Evolutionary conservation across 768 basidiomycete genomes (phyloP).

Genomic region (Melanogaster broomeanus): DNA sequence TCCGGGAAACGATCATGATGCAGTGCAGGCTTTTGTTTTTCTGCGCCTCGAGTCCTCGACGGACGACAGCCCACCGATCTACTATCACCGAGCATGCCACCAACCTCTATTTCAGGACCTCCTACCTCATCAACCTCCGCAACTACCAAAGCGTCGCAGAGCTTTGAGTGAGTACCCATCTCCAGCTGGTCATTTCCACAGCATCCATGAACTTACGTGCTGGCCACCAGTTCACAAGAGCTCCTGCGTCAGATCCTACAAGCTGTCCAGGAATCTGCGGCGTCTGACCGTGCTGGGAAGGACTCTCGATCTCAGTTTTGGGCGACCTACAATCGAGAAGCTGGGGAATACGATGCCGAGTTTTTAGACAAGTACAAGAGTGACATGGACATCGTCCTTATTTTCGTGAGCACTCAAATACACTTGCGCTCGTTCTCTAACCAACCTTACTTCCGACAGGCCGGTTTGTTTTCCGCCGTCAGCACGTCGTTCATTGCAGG

Average conservation of each 20-base stretch:
- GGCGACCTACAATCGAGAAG: conserved; percentile 13
- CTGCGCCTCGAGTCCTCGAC: no score
- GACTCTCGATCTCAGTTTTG: conserved; percentile 8
- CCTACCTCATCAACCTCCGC: background rate
- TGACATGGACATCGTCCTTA: conserved; percentile 20
- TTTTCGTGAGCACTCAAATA: conserved; percentile 18
- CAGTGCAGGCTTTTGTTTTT: no score
- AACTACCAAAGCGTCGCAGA: background rate
- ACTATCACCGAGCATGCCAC: no score
- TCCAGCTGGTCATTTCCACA: background rate
- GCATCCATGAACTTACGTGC: background rate
- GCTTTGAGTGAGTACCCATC: background rate
- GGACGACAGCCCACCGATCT: no score
- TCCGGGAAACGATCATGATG: no score
- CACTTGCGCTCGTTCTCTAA: background rate
- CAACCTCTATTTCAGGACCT: no score
- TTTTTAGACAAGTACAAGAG: conserved; percentile 17
- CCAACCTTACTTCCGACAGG: conserved; percentile 11
- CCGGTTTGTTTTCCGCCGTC: conserved; percentile 44
- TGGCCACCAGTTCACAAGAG: background rate
- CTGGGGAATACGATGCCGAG: conserved; percentile 15
- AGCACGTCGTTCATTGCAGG: conserved; percentile 41
- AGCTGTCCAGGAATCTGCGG: background rate
- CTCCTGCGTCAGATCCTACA: background rate
- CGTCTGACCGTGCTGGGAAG: background rate